Conservation (phyloP, 2,329 filamentous ascomycete genomes). For the Exutisphaerella laricina region DNA sequence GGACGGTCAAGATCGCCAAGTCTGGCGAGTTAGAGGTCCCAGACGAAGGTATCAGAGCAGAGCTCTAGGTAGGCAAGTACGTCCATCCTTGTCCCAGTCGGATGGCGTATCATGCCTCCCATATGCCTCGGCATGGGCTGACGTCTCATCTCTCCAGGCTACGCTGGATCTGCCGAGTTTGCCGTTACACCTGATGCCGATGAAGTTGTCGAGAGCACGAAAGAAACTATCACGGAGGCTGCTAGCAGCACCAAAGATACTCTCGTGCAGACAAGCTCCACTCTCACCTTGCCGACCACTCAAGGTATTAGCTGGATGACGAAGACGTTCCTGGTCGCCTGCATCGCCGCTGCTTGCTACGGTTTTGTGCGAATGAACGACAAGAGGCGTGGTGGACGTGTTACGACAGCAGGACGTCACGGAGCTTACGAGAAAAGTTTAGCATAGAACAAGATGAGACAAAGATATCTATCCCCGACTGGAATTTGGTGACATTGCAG, state of each 20-base stretch:
- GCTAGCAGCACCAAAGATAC: background rate
- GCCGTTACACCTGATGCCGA: constrained; percentile 39
- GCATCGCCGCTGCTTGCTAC: constrained; percentile 40
- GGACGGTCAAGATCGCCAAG: constrained; percentile 71
- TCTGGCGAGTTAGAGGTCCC: constrained; percentile 78
- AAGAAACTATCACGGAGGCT: constrained; percentile 14
- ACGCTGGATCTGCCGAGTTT: constrained; percentile 40
- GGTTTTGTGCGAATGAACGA: constrained; percentile 23
- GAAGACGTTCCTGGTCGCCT: constrained; percentile 43
- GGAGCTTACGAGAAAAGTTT: constrained; percentile 26
- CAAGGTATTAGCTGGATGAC: constrained; percentile 39
- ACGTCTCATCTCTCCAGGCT: constrained; percentile 35
- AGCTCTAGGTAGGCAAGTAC: constrained; percentile 60
- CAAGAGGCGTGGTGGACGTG: constrained; percentile 12
- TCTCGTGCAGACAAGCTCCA: constrained; percentile 6
- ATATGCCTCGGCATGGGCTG: constrained; percentile 5
- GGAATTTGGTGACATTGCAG: too few relatives aligned
- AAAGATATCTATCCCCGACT: too few relatives aligned
- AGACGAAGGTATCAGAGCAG: constrained; percentile 87
- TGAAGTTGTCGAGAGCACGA: constrained; percentile 27
- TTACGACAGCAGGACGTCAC: constrained; percentile 19
- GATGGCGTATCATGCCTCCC: background rate
- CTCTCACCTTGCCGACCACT: constrained; percentile 14
- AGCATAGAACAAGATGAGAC: constrained; percentile 11
- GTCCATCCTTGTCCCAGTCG: constrained; percentile 7